Base-by-base conservation (phyloP, 139 green algal genomes). In the Tetraselmis chui region DNA sequence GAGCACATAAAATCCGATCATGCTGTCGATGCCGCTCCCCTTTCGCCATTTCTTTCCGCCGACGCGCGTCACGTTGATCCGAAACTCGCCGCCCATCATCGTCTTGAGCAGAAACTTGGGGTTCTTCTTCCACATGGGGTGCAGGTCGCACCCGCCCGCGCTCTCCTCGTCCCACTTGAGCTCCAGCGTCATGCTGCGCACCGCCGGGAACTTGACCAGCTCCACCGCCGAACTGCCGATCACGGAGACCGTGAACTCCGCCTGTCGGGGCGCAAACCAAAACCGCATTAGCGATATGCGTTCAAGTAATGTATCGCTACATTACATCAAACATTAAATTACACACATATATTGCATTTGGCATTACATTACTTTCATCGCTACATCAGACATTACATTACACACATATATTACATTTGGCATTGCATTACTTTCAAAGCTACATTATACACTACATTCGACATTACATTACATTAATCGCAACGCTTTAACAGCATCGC, bases 1-100 rank as follows among this genome's bases (percentile, higher is more conserved):
- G 59, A 92, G 81, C 2, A 92, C 78, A 85, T 92, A 92, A 29
- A 92, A 84, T 22, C 88, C 88, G 26, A 92, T 84, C 88, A 92
- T 92, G 78, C 86, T 84, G n/a, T 92, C 86, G 27, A 90, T 77
- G 23, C 83, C 86, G 28, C 89, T 77, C 23, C 83, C 45, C 30
- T 30, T 31, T 59, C 78, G 59, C 24, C 28, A 27, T 23, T 58
- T 80, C 28, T 28, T 22, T 28, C 80, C 80, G 59, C 74, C 45
- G 25, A 59, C 0, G 5, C 81, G 81, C 25, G 75, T 82, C 28
- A 89, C 59, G 2, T 77, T 86, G 67, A 89, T 67, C 32, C 75
- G 30, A 75, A 59, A 84, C 75, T 79, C 2, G 31, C 79, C 82
- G 2, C 18, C 30, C 28, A 80, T 79, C 24, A 23, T 79, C n/a